phyloP scores from a whole-genome alignment of 1,284 basidiomycete genomes.

The Afroboletus lepidellus region DNA sequence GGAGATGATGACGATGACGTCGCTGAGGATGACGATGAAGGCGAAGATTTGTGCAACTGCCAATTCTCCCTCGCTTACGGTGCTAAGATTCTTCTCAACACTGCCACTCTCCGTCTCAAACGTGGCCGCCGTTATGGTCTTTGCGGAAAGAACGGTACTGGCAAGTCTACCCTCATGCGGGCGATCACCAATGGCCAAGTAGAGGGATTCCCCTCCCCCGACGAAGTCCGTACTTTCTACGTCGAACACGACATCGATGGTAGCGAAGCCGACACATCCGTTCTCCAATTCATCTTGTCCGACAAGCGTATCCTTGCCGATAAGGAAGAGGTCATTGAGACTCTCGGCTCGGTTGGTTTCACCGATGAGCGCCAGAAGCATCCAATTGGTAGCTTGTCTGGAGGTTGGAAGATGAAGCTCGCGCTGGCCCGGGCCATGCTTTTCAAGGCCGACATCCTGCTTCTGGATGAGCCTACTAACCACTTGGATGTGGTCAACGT shows the following conservation, averaged over 20 bases:
- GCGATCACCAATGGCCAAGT: slow-evolving; percentile 96
- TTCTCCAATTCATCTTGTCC: slow-evolving; percentile 83
- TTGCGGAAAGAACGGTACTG: slow-evolving; percentile 97
- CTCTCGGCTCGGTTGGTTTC: slow-evolving; percentile 91
- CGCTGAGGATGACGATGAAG: slow-evolving; percentile 91
- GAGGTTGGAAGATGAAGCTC: slow-evolving; percentile 99
- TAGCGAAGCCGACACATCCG: slow-evolving; percentile 88
- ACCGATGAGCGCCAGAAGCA: slow-evolving; percentile 81
- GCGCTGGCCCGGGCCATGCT: slow-evolving; percentile 98
- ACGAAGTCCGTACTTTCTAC: slow-evolving; percentile 97
- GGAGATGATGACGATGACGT: slow-evolving; percentile 69
- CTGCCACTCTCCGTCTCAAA: slow-evolving; percentile 93
- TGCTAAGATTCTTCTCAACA: slow-evolving; percentile 98
- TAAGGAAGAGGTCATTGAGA: slow-evolving; percentile 74
- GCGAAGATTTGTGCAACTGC: slow-evolving; percentile 97
- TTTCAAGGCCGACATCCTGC: slow-evolving; percentile 97
- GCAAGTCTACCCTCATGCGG: slow-evolving; percentile 98
- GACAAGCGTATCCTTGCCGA: slow-evolving; percentile 83
- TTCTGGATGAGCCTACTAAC: slow-evolving; percentile 98
- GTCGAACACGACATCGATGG: slow-evolving; percentile 99
- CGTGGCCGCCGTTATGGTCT: slow-evolving; percentile 98
- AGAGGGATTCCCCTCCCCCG: slow-evolving; percentile 95
- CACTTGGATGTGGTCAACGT: slow-evolving; percentile 97
- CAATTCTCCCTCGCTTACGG: slow-evolving; percentile 97
- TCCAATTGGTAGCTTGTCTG: slow-evolving; percentile 89